Evolutionary conservation across 2,329 filamentous ascomycete genomes (phyloP).

Genomic region (Bipolaris victoriae): DNA sequence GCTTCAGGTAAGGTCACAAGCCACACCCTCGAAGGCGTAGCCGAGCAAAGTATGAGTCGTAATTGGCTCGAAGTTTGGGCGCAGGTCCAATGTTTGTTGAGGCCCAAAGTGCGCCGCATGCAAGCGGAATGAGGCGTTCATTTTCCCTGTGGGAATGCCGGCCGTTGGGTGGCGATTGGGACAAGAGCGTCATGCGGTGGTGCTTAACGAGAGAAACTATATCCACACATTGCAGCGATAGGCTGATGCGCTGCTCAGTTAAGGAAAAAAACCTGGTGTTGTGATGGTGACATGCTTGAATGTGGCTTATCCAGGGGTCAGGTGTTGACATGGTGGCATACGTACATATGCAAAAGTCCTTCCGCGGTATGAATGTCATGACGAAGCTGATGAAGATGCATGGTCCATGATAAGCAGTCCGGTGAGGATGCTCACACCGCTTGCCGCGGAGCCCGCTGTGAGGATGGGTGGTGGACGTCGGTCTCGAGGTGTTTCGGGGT

Average conservation of each 20-base stretch:
- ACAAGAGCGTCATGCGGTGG: background rate
- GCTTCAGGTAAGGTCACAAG: background rate
- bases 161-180: background rate
- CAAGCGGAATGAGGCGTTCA: background rate
- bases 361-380: too few relatives aligned
- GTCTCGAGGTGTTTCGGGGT: background rate
- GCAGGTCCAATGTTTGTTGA: background rate
- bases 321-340: background rate
- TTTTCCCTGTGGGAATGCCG: background rate
- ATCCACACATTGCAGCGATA: too few relatives aligned
- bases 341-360: background rate
- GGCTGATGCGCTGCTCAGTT: background rate
- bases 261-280: background rate
- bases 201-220: background rate
- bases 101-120: slow-evolving; percentile 1
- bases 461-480: background rate
- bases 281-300: background rate
- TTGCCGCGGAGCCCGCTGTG: background rate
- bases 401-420: background rate
- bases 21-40: background rate
- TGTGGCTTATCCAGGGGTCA: background rate
- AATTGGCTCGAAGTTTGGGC: background rate
- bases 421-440: background rate
- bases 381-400: background rate
- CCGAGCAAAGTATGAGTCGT: background rate